Base-by-base conservation (phyloP, 2,329 filamentous ascomycete genomes). In the Aspergillus niger region DNA sequence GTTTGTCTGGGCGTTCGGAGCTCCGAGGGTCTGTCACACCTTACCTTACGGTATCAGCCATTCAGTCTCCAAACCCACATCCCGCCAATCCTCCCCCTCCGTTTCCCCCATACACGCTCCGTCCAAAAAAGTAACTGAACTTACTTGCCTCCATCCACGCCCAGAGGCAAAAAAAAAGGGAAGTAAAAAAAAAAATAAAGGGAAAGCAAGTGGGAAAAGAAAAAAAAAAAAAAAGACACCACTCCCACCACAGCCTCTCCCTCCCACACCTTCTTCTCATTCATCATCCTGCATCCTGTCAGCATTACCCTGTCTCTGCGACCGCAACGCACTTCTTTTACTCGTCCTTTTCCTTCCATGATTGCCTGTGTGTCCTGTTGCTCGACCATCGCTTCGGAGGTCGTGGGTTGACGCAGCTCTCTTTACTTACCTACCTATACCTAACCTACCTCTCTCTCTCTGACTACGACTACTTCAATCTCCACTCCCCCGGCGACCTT, bases 401-500 rank as follows among this genome's bases (percentile, higher is more conserved):
- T 55, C 50, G 63, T 65, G 59, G 61, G 63, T 65, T 67, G 65
- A 65, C 53, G 47, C 53, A 58, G 47, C 48, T 41, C 57, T 50
- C 38, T 54, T 20, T 36, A 36, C 11, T 13, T 32, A 32, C 30
- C 11, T 32, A 32, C 30, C 30, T 32, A 32, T 36, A 36, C 32
- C 32, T 36, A 36, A 10, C 13, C 11, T 36, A 13, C 11, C 32
- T 36, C 52, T 49, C 41, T 53, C 50, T 17, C 43, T 55, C 55
- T 57, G 20, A 11, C 55, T 56, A 30, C 52, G 41, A 55, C 57
- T 48, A 43, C 53, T 41, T 50, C 49, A 52, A 48, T 50, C 43
- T 49, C 55, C 48, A 55, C 52, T 47, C 51, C 32, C 47, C 54
- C 52, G n/a, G 38, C 57, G 22, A 44, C 48, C 30, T 36, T 38